A percentile compares a stretch with the other conserved stretches of the same genome.
Conservation (phyloP, 1,139 yeast genomes). For the Yamadazyma oceani region DNA sequence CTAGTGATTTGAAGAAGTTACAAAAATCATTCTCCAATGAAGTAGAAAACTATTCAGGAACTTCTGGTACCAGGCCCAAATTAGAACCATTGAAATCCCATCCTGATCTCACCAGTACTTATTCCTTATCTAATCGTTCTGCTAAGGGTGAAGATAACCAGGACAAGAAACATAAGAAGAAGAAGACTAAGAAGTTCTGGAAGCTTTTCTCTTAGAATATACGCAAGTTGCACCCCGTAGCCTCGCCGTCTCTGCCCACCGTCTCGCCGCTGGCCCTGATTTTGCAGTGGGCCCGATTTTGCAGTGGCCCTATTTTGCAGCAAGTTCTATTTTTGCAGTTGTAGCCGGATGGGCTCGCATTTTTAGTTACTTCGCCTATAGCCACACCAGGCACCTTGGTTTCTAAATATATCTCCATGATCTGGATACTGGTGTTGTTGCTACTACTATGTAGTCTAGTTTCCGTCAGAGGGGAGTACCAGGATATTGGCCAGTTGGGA, state of each 20-base stretch:
- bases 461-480: not conserved
- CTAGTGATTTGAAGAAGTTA: conserved; percentile 14
- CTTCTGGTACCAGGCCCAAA: conserved; percentile 27
- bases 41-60: conserved; percentile 14
- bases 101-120: conserved; percentile 30
- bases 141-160: conserved; percentile 11
- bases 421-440: not conserved
- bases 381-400: not conserved
- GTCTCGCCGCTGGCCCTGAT: no score
- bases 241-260: not conserved
- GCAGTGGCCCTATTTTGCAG: no score
- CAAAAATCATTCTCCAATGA: conserved; percentile 34
- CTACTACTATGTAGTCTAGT: not conserved
- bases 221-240: no score
- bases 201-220: conserved; percentile 27
- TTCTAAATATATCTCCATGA: no score
- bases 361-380: not conserved
- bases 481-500: not conserved
- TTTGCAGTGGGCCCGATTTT: no score
- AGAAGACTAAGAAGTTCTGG: conserved; percentile 35
- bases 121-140: conserved; percentile 4
- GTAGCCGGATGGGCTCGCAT: no score
- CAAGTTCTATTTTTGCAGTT: no score
- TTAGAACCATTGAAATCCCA: conserved; percentile 42
- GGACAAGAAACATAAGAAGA: conserved; percentile 24